Percentiles rank a stretch among this genome's conserved stretches.
phyloP scores from a whole-genome alignment of 2,329 filamentous ascomycete genomes.

The Aspergillus sp. region DNA sequence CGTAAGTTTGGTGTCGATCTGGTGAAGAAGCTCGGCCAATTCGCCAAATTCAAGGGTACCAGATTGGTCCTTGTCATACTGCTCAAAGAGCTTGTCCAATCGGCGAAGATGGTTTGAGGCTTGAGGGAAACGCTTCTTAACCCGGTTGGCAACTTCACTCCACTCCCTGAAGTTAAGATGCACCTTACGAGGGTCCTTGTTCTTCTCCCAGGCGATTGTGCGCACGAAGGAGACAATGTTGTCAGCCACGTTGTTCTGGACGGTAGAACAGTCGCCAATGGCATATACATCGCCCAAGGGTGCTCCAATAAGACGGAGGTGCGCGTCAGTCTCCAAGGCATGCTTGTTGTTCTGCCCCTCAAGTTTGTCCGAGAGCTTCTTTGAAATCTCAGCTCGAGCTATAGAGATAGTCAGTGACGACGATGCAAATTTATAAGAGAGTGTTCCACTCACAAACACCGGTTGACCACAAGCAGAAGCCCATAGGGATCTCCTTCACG shows the following conservation, averaged over 20 bases:
- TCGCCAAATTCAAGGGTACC: constrained; percentile 94
- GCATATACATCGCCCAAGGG: constrained; percentile 94
- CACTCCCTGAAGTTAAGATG: constrained; percentile 84
- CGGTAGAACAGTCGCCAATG: constrained; percentile 91
- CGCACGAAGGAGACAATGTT: constrained; percentile 88
- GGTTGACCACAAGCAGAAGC: constrained; percentile 97
- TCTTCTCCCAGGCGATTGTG: constrained; percentile 84
- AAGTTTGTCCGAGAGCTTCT: constrained; percentile 72
- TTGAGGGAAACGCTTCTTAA: constrained; percentile 88
- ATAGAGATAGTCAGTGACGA: constrained; percentile 5
- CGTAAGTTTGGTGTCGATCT: constrained; percentile 93
- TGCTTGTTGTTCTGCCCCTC: constrained; percentile 78
- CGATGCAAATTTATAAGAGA: background rate
- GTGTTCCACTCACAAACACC: constrained; percentile 58
- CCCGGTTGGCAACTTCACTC: constrained; percentile 75
- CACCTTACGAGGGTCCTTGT: constrained; percentile 82
- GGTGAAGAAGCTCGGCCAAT: constrained; percentile 76
- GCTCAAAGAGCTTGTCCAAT: constrained; percentile 82
- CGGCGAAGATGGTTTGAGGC: constrained; percentile 80
- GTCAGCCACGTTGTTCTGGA: constrained; percentile 94
- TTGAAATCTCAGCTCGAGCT: constrained; percentile 74
- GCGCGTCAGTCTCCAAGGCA: constrained; percentile 89
- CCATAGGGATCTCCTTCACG: constrained; percentile 92
- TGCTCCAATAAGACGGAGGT: constrained; percentile 82
- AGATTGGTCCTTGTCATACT: constrained; percentile 89